Percentiles rank a stretch among this genome's conserved stretches.
phyloP scores from a whole-genome alignment of 2,329 filamentous ascomycete genomes.

The Xylariaceae sp. region DNA sequence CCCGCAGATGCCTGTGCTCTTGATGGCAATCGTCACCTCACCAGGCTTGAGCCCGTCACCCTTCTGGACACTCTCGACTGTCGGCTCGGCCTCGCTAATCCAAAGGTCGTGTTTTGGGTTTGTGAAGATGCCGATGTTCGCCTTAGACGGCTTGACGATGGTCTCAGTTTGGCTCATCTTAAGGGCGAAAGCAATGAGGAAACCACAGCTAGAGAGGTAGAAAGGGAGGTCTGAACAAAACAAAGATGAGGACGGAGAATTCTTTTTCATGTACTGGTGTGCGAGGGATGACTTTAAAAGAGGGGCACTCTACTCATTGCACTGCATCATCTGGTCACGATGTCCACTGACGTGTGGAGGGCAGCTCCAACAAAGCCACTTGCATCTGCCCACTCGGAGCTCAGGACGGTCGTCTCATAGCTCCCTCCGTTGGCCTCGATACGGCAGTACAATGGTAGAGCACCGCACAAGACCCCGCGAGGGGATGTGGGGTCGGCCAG shows the following conservation, averaged over 20 bases:
- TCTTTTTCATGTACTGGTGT: conserved; percentile 13
- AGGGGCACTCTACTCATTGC: conserved; percentile 21
- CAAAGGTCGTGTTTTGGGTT: conserved; percentile 90
- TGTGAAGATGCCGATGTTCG: conserved; percentile 94
- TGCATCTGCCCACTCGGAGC: neutral
- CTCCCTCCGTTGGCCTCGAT: neutral
- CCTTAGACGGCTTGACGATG: conserved; percentile 55
- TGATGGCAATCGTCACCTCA: conserved; percentile 83
- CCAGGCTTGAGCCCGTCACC: conserved; percentile 69
- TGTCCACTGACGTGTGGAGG: conserved; percentile 10
- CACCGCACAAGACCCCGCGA: neutral
- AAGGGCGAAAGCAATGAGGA: neutral
- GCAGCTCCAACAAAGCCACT: neutral
- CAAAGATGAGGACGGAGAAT: conserved; percentile 8
- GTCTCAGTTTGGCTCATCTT: conserved; percentile 31
- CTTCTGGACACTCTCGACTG: conserved; percentile 67
- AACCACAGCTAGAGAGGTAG: neutral
- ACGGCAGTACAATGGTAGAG: neutral
- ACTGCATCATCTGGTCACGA: conserved; percentile 19
- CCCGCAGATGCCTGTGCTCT: conserved; percentile 96
- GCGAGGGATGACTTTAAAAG: conserved; percentile 19
- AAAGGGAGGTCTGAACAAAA: conserved; percentile 3
- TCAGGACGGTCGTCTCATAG: neutral
- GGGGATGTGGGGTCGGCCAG: neutral
- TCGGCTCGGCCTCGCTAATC: conserved; percentile 75